These are phyloP conservation scores for Mucor sp. DNA, from an alignment of 371 early-diverging fungal genomes.

Conservation along the genomic window DNA sequence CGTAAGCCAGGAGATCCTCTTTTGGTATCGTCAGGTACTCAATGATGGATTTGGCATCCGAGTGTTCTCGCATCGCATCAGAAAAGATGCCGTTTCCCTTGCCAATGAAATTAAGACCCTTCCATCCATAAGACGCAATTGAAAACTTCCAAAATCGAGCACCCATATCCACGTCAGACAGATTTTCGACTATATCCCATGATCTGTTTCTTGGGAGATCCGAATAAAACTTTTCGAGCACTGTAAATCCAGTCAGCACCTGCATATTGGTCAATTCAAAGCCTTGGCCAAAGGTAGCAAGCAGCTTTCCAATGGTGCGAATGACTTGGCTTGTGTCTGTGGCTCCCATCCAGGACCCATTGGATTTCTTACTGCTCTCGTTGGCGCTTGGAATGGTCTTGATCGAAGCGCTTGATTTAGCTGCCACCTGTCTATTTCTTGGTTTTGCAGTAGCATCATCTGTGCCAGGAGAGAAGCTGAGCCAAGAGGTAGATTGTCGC, in stretches of 20 bases:
- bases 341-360: constrained; percentile 28
- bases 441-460: not conserved
- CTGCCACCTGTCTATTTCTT: not conserved
- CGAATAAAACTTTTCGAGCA: constrained; percentile 64
- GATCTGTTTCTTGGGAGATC: constrained; percentile 49
- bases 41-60: constrained; percentile 71
- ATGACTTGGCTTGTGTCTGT: constrained; percentile 58
- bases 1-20: constrained; percentile 77
- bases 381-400: not conserved
- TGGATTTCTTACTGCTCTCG: not conserved
- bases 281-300: constrained; percentile 75
- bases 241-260: constrained; percentile 70
- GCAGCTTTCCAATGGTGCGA: constrained; percentile 59
- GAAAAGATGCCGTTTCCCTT: constrained; percentile 67
- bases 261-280: constrained; percentile 78
- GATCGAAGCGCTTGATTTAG: not conserved
- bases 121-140: constrained; percentile 81
- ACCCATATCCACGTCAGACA: constrained; percentile 61
- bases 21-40: constrained; percentile 69
- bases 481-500: not conserved
- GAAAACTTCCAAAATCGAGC: constrained; percentile 65
- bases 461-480: not conserved
- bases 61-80: constrained; percentile 72
- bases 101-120: constrained; percentile 80
- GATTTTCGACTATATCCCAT: constrained; percentile 40